Evolutionary conservation across 1,284 basidiomycete species (phyloP), one percentile per base, ranked within the genome.

Genomic region (Mycosarcoma mackinlayi): DNA sequence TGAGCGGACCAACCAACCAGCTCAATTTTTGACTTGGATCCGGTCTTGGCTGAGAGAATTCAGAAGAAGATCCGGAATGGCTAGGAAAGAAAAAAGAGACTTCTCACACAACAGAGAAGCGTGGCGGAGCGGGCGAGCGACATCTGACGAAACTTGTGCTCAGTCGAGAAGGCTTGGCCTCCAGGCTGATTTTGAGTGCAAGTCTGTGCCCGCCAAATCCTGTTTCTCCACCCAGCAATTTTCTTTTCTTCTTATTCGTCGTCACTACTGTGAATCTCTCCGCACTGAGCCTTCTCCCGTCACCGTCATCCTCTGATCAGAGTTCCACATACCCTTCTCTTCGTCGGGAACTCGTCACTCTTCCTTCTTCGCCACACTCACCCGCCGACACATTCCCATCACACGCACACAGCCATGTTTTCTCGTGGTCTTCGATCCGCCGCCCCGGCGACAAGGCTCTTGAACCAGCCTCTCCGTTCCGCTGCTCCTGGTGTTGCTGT

Each of bases 381-480:
- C 42, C 16, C 44, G 24, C 40, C 33, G 34, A 35, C 59, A 13
- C 44, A 27, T 25, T 30, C 27, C 45, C 8, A 35, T 34, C 41
- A 39, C 23, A 49, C 41, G 41, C 44, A 42, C 39, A 69, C 34
- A 54, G 54, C 59, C 60, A 69, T 69, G 66, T 56, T 77, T 52
- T 67, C 68, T 65, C 75, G 68, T 75, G 63, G 69, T 51, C 56
- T 73, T 25, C 68, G 69, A 24, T 50, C 76, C 46, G 75, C 77
- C 59, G 70, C 75, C 23, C 61, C 77, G 53, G 64, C 75, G 56
- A 67, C 73, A 44, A 50, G 77, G 56, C 60, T 73, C 54, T 54
- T 77, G 40, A 66, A 61, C 52, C 77, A 78, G 68, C 72, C 77
- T 46, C 68, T 77, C 56, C 75, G 77, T 42, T 57, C 64, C 44